These are phyloP conservation scores for Eucalyptus pumila DNA, from an alignment of 345 rosid species.

Conservation along the genomic window DNA sequence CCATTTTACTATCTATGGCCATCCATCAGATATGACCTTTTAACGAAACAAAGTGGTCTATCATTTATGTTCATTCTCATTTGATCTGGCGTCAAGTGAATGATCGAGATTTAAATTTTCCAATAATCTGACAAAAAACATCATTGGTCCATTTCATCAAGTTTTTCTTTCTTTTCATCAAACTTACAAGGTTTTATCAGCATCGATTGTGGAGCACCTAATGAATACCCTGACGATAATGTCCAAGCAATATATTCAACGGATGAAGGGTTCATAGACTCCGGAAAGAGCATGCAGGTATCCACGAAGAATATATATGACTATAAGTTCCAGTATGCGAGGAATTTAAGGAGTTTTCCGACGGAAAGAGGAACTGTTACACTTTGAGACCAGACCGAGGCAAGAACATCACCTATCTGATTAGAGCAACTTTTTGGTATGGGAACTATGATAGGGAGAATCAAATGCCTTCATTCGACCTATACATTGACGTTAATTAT, in stretches of 20 bases:
- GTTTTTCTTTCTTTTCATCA: too few species aligned
- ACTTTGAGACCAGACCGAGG: neutral
- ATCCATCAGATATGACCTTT: too few species aligned
- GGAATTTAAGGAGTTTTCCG: constrained; percentile 11
- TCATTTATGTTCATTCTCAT: too few species aligned
- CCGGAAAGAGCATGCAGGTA: neutral
- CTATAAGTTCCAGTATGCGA: too few species aligned
- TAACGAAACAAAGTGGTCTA: too few species aligned
- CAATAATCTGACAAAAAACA: too few species aligned
- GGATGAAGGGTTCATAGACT: neutral
- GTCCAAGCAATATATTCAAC: neutral
- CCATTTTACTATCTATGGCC: too few species aligned
- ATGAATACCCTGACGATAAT: rapidly evolving
- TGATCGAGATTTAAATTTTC: too few species aligned
- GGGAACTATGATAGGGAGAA: constrained; percentile 32
- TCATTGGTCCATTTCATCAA: too few species aligned
- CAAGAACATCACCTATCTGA: constrained; percentile 10
- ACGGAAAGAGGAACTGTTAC: constrained; percentile 13
- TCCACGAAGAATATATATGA: neutral
- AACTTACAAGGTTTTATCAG: too few species aligned
- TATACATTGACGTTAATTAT: constrained; percentile 27
- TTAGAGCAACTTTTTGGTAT: constrained; percentile 32
- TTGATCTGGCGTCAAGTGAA: too few species aligned
- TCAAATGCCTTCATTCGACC: constrained; percentile 19
- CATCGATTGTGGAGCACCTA: too few species aligned